These are phyloP conservation scores for Musa beccarii DNA, from an alignment of 176 grass and related monocot species.

Conservation along the genomic window DNA sequence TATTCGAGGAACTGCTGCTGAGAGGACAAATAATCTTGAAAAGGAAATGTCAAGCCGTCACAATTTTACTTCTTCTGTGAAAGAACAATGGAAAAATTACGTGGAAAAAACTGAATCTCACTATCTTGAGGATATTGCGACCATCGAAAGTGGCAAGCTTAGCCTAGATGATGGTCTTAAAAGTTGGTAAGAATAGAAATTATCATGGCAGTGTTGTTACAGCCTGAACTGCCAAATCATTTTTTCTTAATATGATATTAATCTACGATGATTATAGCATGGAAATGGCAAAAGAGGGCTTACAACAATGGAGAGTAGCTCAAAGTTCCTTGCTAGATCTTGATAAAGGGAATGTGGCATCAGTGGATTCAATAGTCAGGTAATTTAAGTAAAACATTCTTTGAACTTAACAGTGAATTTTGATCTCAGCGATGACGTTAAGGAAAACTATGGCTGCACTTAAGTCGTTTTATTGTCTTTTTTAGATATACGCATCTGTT, in stretches of 20 bases:
- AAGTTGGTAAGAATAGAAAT: constrained; percentile 50
- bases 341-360: constrained; percentile 12
- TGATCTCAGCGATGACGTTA: no score
- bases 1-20: constrained; percentile 55
- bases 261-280: neutral
- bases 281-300: constrained; percentile 8
- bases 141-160: constrained; percentile 47
- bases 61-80: constrained; percentile 51
- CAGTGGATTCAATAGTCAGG: constrained; percentile 25
- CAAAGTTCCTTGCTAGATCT: constrained; percentile 4
- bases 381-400: constrained; percentile 38
- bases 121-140: constrained; percentile 70
- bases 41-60: constrained; percentile 65
- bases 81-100: constrained; percentile 70
- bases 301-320: constrained; percentile 2
- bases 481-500: neutral
- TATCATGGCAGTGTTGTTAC: neutral
- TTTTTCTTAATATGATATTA: neutral
- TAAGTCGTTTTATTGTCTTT: neutral
- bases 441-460: no score
- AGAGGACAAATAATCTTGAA: constrained; percentile 57
- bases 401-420: neutral
- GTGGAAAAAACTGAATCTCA: constrained; percentile 84
- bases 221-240: neutral
- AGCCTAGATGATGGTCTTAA: constrained; percentile 55